Percentiles rank a stretch among this genome's conserved stretches.
These are phyloP conservation scores for Populus hybrid DNA, from an alignment of 441 rosid genomes.

Conservation along the genomic window DNA sequence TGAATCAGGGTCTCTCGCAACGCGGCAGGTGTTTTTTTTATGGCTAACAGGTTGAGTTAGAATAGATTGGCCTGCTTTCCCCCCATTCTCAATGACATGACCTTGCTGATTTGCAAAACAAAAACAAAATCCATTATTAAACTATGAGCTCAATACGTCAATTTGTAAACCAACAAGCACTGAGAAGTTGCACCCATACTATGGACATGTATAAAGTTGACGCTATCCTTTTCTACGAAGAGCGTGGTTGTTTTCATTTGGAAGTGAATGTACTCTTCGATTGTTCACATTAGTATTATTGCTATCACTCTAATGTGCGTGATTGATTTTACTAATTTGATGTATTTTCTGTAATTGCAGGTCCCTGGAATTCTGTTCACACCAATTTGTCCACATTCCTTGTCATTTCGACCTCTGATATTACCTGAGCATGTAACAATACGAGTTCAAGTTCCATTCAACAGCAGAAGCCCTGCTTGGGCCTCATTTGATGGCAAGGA, in stretches of 20 bases:
- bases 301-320: neutral
- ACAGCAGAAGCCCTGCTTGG: conserved; percentile 93
- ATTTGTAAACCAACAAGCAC: too few relatives aligned
- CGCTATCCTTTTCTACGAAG: neutral
- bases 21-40: neutral
- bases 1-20: neutral
- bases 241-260: neutral
- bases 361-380: conserved; percentile 97
- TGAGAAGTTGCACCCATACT: neutral
- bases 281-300: too few relatives aligned
- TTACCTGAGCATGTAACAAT: conserved; percentile 94
- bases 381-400: conserved; percentile 96
- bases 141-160: neutral
- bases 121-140: neutral
- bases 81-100: neutral
- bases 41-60: neutral
- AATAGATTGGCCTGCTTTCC: neutral
- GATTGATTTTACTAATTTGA: neutral
- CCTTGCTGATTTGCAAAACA: neutral
- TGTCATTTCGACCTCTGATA: conserved; percentile 96
- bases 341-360: conserved; percentile 33
- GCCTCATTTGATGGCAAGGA: conserved; percentile 96
- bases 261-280: neutral
- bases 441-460: conserved; percentile 80
- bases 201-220: neutral